Evolutionary conservation across 2,329 filamentous ascomycete species (phyloP).

Genomic region (Paramyrothecium sp.): DNA sequence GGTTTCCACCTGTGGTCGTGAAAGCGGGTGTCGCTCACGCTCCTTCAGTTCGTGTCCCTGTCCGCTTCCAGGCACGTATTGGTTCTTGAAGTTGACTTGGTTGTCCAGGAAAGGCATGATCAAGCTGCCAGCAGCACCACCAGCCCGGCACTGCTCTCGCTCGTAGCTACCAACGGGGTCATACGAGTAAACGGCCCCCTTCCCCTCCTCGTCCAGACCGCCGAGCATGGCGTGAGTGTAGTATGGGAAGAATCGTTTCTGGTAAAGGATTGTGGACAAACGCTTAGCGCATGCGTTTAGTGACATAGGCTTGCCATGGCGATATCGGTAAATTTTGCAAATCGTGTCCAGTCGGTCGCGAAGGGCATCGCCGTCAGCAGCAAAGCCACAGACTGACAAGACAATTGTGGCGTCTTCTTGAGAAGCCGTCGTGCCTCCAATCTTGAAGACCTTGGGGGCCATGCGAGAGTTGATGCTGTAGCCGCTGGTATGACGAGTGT

Average conservation of each 20-base stretch:
- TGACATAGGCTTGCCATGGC: slow-evolving; percentile 94
- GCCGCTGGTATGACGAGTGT: slow-evolving; percentile 91
- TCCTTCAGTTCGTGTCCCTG: slow-evolving; percentile 77
- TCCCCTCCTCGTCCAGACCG: slow-evolving; percentile 90
- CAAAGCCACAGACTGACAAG: slow-evolving; percentile 92
- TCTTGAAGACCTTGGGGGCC: slow-evolving; percentile 94
- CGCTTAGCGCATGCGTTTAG: slow-evolving; percentile 94
- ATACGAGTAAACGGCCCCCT: slow-evolving; percentile 93
- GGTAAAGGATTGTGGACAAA: slow-evolving; percentile 91
- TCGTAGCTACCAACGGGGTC: slow-evolving; percentile 98
- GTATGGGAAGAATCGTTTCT: slow-evolving; percentile 98
- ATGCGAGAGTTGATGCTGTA: slow-evolving; percentile 99
- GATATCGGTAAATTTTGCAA: slow-evolving; percentile 99
- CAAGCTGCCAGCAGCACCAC: slow-evolving; percentile 85
- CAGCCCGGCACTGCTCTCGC: slow-evolving; percentile 91
- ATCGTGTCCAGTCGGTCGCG: slow-evolving; percentile 91
- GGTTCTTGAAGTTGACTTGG: slow-evolving; percentile 99
- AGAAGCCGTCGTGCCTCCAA: slow-evolving; percentile 84
- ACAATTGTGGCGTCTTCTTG: slow-evolving; percentile 85
- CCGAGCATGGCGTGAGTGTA: slow-evolving; percentile 94
- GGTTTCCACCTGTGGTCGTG: slow-evolving; percentile 72
- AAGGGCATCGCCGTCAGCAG: slow-evolving; percentile 89
- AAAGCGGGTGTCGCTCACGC: slow-evolving; percentile 68
- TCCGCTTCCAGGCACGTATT: slow-evolving; percentile 86
- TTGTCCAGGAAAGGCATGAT: slow-evolving; percentile 99